Evolutionary conservation across 176 grass and related monocot genomes (phyloP).

Genomic region (Hsuehochloa calcarea): DNA sequence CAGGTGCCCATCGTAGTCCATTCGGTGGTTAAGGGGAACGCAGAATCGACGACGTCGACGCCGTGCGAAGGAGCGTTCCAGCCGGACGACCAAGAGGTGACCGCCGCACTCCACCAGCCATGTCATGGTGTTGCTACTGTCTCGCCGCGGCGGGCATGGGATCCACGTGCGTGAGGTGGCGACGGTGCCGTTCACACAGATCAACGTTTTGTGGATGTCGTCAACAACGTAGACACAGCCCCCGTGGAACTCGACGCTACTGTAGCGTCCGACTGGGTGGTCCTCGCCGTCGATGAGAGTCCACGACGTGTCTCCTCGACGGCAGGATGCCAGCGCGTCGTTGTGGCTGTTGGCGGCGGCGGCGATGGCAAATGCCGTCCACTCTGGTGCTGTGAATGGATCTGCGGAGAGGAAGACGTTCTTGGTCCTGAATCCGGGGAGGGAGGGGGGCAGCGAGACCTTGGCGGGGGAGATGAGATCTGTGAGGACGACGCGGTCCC

Average conservation of each 20-base stretch:
- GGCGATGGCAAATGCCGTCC: neutral
- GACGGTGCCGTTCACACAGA: neutral
- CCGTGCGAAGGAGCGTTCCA: neutral
- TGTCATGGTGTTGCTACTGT: neutral
- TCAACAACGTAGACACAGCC: neutral
- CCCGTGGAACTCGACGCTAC: neutral
- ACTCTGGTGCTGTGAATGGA: neutral
- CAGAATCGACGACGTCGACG: neutral
- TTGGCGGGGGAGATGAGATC: neutral
- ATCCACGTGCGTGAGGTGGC: neutral
- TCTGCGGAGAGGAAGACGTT: conserved; percentile 24
- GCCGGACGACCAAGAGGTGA: neutral
- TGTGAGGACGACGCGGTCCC: neutral
- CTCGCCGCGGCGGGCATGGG: neutral
- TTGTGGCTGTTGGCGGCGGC: neutral
- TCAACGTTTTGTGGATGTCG: neutral
- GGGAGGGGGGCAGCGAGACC: neutral
- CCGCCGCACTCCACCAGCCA: conserved; percentile 18
- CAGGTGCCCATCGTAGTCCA: neutral
- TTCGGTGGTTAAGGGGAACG: neutral
- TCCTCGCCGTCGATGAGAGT: neutral
- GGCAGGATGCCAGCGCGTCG: neutral
- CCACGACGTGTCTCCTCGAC: neutral
- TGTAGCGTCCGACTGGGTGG: neutral
- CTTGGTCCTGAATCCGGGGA: neutral